Evolutionary conservation across 768 basidiomycete species (phyloP).

Genomic region (Lactarius trivialis): DNA sequence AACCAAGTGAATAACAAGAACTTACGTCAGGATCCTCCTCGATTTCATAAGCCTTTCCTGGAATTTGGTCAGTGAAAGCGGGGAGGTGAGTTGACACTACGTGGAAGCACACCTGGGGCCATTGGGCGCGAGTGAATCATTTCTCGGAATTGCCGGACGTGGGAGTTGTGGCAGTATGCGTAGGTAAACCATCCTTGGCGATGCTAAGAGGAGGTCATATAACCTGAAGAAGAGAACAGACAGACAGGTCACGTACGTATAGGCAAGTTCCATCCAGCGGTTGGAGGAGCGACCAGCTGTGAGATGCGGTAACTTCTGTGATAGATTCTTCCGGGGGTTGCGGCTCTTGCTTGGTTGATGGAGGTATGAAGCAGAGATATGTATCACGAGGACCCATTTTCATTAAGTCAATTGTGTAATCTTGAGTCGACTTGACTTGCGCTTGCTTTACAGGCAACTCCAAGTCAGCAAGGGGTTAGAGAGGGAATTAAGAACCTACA

Average conservation of each 20-base stretch:
- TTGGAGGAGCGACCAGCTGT: slow-evolving; percentile 78
- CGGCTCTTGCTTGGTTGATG: slow-evolving; percentile 44
- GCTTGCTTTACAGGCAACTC: slow-evolving; percentile 4
- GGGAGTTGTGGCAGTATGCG: slow-evolving; percentile 89
- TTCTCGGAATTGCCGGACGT: slow-evolving; percentile 96
- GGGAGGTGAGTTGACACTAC: slow-evolving; percentile 14
- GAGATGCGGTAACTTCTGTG: slow-evolving; percentile 57
- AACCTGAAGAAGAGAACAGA: slow-evolving; percentile 24
- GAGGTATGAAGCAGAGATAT: slow-evolving; percentile 76
- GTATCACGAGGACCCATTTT: slow-evolving; percentile 61
- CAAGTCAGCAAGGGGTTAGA: slow-evolving; percentile 1
- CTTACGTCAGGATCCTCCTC: slow-evolving; percentile 81
- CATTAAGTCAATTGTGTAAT: slow-evolving; percentile 64
- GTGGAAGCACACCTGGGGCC: slow-evolving; percentile 48
- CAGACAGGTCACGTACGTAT: slow-evolving; percentile 55
- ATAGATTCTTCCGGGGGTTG: slow-evolving; percentile 47
- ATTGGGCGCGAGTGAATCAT: slow-evolving; percentile 56
- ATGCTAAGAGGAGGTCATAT: slow-evolving; percentile 41
- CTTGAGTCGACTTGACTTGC: slow-evolving; percentile 18
- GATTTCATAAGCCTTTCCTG: slow-evolving; percentile 62
- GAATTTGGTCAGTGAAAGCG: slow-evolving; percentile 7
- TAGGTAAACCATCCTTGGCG: slow-evolving; percentile 97
- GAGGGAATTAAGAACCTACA: slow-evolving; percentile 11
- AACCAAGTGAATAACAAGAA: slow-evolving; percentile 25
- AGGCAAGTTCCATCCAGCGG: slow-evolving; percentile 76